A percentile compares a stretch with the other conserved stretches of the same genome.
Conservation (phyloP, 345 rosid genomes). For the Linum usitatissimum region DNA sequence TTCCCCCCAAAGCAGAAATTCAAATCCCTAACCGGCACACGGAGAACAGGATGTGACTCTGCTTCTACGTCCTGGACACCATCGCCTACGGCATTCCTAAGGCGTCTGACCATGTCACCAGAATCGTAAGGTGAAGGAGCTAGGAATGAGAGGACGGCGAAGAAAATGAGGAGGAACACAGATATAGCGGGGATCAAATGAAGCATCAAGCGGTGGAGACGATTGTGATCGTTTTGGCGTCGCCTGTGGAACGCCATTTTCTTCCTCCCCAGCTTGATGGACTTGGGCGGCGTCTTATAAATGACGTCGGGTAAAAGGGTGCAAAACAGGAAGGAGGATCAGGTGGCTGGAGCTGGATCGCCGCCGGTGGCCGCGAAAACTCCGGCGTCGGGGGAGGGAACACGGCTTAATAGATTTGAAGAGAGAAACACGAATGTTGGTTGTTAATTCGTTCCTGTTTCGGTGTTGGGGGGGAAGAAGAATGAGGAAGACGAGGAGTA, state of each 20-base stretch:
- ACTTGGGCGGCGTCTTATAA: background rate
- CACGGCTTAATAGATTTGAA: no score
- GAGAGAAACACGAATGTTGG: no score
- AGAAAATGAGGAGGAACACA: constrained; percentile 50
- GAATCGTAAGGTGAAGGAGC: constrained; percentile 57
- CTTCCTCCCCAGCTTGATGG: background rate
- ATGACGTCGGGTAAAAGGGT: background rate
- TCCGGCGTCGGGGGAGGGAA: background rate
- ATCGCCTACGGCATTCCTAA: constrained; percentile 12
- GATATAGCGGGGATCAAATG: constrained; percentile 42
- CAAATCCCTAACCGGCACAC: constrained; percentile 66
- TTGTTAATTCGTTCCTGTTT: no score
- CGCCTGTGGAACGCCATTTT: constrained; percentile 65
- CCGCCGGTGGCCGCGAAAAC: background rate
- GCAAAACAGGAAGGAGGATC: background rate
- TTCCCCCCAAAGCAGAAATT: constrained; percentile 5
- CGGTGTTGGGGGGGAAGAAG: background rate
- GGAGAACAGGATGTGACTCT: constrained; percentile 23
- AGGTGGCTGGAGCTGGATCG: background rate
- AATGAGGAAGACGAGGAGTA: background rate
- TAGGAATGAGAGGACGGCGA: constrained; percentile 57
- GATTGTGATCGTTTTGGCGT: constrained; percentile 43
- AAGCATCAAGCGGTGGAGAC: constrained; percentile 42
- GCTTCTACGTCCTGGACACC: constrained; percentile 18
- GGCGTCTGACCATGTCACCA: constrained; percentile 27